Base-by-base conservation (phyloP, 176 grass and related monocot species). In the Thinopyrum elongatum region DNA sequence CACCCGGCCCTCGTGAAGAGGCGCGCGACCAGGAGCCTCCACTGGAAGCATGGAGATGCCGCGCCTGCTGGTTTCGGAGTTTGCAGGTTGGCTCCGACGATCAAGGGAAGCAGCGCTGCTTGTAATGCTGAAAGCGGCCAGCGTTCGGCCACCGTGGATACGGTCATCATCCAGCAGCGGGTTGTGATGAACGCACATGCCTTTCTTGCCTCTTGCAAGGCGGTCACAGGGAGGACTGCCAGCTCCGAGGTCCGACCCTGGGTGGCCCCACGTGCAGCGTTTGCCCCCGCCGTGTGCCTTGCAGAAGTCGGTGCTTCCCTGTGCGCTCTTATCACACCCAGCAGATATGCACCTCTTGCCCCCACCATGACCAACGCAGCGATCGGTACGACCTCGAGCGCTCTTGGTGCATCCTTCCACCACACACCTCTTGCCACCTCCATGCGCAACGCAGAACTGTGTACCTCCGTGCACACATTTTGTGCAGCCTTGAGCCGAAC, bases 391-490 rank as follows among this genome's bases (percentile, higher is more conserved):
- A 4, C 95, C 95, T 84, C 93, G 87, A 28, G 95, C 93, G 5
- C 91, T 93, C 79, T 85, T 98, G 30, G 77, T 92, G 85, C 95
- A 98, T 63, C 90, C 91, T 65, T 78, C 71, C 4, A 87, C 74
- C 8, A 84, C 87, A 1, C 95, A 98, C 66, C 95, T 90, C 89
- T 98, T 98, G 4, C 95, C 93, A 9, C 95, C 95, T 42, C 95
- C 95, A 78, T 98, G 95, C 16, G 89, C 86, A 33, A 95, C 95
- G 47, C 95, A 98, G 46, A 87, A 95, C 26, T 78, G 85, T 15
- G 95, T 98, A 10, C 93, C 93, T 17, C 95, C 93, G 41, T 98
- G 95, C 15, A 98, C 93, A 34, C 95, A 93, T 81, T 98, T 98
- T 0, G 77, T 78, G 69, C 95, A 98, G 17, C 91, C 87, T 7